Evolutionary conservation across 352 stramenopile species (phyloP).

Genomic region (Blastocystis sp.): DNA sequence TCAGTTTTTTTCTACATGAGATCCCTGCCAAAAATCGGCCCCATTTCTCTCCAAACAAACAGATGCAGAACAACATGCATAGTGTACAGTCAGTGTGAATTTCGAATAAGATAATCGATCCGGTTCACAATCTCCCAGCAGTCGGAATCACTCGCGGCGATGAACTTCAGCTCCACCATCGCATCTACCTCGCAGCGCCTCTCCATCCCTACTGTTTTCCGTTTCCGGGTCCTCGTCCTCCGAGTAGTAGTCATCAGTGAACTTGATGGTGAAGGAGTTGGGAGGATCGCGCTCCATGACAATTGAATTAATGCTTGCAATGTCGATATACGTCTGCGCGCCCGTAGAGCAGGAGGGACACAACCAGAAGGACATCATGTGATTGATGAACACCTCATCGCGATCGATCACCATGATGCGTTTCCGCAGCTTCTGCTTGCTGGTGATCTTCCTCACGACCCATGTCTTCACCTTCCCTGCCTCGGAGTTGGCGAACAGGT

Average conservation of each 20-base stretch:
- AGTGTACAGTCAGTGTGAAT: slow-evolving; percentile 30
- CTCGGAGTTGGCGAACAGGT: slow-evolving; percentile 49
- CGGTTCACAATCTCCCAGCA: slow-evolving; percentile 45
- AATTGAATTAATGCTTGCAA: slow-evolving; percentile 17
- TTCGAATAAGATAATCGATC: slow-evolving; percentile 35
- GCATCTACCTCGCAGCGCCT: neutral
- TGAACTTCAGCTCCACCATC: neutral
- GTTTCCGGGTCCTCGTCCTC: slow-evolving; percentile 3
- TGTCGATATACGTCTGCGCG: neutral
- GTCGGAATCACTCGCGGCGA: neutral
- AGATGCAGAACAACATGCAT: neutral
- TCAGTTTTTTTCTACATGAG: too few species aligned
- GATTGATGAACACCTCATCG: slow-evolving; percentile 31
- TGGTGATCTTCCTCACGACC: neutral
- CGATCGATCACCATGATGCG: slow-evolving; percentile 37
- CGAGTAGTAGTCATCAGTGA: neutral
- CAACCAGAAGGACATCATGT: neutral
- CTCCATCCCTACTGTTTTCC: neutral
- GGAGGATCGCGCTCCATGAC: neutral
- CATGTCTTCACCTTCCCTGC: slow-evolving; percentile 36
- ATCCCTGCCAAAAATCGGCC: too few species aligned
- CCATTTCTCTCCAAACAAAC: too few species aligned
- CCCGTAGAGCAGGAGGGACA: neutral
- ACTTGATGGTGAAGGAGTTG: neutral
- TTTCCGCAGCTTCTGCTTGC: slow-evolving; percentile 2